phyloP scores from a whole-genome alignment of 768 basidiomycete species.

The Amyloporia xantha region DNA sequence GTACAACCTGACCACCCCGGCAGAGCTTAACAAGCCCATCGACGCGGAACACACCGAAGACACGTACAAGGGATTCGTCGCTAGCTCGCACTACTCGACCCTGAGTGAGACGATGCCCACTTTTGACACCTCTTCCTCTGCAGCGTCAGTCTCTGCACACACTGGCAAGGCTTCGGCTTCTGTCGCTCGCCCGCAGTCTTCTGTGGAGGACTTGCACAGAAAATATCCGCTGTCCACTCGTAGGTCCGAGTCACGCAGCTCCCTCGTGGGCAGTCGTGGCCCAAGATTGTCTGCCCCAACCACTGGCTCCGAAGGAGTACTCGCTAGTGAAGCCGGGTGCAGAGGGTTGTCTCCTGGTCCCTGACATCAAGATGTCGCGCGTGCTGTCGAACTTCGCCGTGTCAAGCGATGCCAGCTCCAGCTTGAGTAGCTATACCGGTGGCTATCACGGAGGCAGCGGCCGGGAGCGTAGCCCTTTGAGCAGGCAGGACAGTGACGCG shows the following conservation, averaged over 20 bases:
- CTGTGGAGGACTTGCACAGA: slow-evolving; percentile 35
- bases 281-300: slow-evolving; percentile 19
- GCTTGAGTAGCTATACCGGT: slow-evolving; percentile 4
- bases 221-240: slow-evolving; percentile 52
- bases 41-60: slow-evolving; percentile 26
- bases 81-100: slow-evolving; percentile 49
- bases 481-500: slow-evolving; percentile 33
- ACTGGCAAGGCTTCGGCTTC: slow-evolving; percentile 8
- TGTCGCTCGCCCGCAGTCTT: slow-evolving; percentile 15
- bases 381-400: slow-evolving; percentile 14
- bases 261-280: slow-evolving; percentile 23
- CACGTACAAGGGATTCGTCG: slow-evolving; percentile 39
- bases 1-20: slow-evolving; percentile 45
- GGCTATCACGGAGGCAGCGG: slow-evolving; percentile 2
- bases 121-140: background rate
- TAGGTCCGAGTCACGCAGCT: slow-evolving; percentile 44
- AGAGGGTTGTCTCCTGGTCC: slow-evolving; percentile 58
- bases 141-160: slow-evolving; percentile 6
- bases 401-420: slow-evolving; percentile 9
- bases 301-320: slow-evolving; percentile 29
- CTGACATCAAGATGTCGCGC: slow-evolving; percentile 34
- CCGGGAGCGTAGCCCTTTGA: slow-evolving; percentile 32
- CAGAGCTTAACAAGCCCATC: slow-evolving; percentile 16
- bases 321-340: slow-evolving; percentile 52
- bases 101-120: slow-evolving; percentile 17